These are phyloP conservation scores for Xylaria sp. DNA, from an alignment of 2,329 filamentous ascomycete genomes.

Conservation along the genomic window DNA sequence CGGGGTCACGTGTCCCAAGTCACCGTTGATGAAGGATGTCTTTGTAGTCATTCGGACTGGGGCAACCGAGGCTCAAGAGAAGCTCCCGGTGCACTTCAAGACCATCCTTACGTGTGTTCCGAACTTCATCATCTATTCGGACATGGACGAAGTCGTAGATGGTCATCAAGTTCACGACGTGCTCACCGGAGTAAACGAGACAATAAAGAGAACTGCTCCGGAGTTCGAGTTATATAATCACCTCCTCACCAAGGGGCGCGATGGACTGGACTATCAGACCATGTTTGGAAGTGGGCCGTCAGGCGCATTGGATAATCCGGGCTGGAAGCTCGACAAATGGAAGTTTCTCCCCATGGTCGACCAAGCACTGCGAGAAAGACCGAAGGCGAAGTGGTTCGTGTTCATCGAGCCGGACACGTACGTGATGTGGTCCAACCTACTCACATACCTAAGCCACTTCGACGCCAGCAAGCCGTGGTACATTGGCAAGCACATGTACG, in stretches of 20 bases:
- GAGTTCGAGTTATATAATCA: constrained; percentile 42
- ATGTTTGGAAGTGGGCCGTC: constrained; percentile 51
- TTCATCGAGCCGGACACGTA: constrained; percentile 56
- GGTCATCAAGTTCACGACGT: constrained; percentile 38
- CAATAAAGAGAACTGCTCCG: constrained; percentile 33
- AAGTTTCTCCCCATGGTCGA: constrained; percentile 56
- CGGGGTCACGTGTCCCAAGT: constrained; percentile 34
- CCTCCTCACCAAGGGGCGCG: constrained; percentile 37
- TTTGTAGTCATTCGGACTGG: constrained; percentile 39
- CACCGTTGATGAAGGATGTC: constrained; percentile 37
- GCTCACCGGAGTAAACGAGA: constrained; percentile 37
- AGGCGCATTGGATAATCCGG: constrained; percentile 49
- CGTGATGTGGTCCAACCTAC: constrained; percentile 51
- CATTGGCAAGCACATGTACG: constrained; percentile 51
- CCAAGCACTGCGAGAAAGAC: constrained; percentile 50
- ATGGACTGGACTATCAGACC: constrained; percentile 46
- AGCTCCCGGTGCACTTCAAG: constrained; percentile 41
- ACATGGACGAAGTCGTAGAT: constrained; percentile 41
- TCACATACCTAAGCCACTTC: constrained; percentile 49
- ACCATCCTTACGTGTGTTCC: constrained; percentile 42
- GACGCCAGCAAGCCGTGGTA: constrained; percentile 49
- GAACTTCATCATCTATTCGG: constrained; percentile 42
- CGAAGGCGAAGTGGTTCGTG: constrained; percentile 54
- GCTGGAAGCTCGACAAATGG: constrained; percentile 56
- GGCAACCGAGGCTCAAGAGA: constrained; percentile 38